phyloP scores from a whole-genome alignment of 306 rosid genomes.

The Vigna unguiculata region DNA sequence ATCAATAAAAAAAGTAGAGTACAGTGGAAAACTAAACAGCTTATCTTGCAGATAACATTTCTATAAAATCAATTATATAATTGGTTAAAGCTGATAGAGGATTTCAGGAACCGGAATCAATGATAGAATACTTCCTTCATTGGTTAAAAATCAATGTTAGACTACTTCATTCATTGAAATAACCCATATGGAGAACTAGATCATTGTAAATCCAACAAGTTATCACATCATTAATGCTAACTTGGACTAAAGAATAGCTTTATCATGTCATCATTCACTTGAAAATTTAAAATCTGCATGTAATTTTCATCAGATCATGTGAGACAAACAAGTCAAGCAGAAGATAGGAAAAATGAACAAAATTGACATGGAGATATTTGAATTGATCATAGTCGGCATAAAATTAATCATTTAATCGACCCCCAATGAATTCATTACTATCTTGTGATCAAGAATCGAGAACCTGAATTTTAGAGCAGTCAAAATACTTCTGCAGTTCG shows the following conservation, averaged over 20 bases:
- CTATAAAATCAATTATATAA: slow-evolving; percentile 8
- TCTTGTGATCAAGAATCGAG: slow-evolving; percentile 20
- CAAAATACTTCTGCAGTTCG: slow-evolving; percentile 75
- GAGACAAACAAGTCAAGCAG: slow-evolving; percentile 33
- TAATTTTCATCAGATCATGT: neutral
- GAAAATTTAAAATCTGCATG: neutral
- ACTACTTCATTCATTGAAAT: neutral
- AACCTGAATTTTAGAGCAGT: slow-evolving; percentile 94
- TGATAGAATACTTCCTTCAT: no score
- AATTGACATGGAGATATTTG: slow-evolving; percentile 8
- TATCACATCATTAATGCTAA: neutral
- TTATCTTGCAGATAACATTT: slow-evolving; percentile 1
- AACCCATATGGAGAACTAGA: neutral
- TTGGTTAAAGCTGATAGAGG: slow-evolving; percentile 3
- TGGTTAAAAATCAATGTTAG: neutral
- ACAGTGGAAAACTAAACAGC: neutral
- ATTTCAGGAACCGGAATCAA: neutral
- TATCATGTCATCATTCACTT: neutral
- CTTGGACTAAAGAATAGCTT: neutral
- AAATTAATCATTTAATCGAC: slow-evolving; percentile 27
- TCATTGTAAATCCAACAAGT: neutral
- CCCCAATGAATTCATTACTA: slow-evolving; percentile 31
- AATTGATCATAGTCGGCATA: neutral
- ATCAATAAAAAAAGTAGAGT: neutral
- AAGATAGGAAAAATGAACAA: slow-evolving; percentile 18